Base-by-base conservation (phyloP, 805 yeast species). In the Yarrowia divulgata region DNA sequence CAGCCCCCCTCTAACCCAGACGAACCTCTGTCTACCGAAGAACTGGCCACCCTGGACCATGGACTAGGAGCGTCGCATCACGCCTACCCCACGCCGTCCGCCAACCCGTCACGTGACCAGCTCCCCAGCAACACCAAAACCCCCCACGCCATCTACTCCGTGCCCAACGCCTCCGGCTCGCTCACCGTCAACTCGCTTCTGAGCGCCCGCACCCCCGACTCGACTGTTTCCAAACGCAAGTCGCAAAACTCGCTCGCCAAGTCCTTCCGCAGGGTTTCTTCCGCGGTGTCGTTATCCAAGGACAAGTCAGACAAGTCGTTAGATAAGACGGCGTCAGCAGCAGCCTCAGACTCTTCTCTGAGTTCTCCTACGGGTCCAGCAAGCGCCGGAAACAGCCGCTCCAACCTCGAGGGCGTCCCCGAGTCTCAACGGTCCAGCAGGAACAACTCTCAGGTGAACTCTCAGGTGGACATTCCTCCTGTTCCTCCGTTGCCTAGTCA, bases 11-110 rank as follows among this genome's bases (percentile, higher is more conserved):
- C 67, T 63, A 63, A 63, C 68, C 4, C 68, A 63, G 68, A 63
- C 68, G 68, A 63, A 48, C 68, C 68, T 8, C 57, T 63, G 14
- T 48, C 57, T 19, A 48, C 48, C 42, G 68, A 63, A 63, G 68
- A 63, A 34, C 57, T 49, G 45, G 68, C 68, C 9, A 63, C 68
- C 8, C 57, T 63, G 46, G 68, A 63, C 57, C 68, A 63, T 45
- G 52, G 52, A 18, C 66, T 60, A 60, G 66, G 66, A 60, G 52
- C 66, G 37, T 39, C 62, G n/a, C 49, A 40, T 14, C 66, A 63
- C 68, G 57, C 55, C 12, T 63, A 48, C 18, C 68, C 68, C 39
- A 23, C 57, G 6, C 43, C 52, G 34, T 52, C 45, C 16, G 4
- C 52, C 16, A 46, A 45, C 55, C 43, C 35, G 16, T 23, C 43